Base-by-base conservation (phyloP, 2,329 filamentous ascomycete genomes). In the Sclerotinia minor region DNA sequence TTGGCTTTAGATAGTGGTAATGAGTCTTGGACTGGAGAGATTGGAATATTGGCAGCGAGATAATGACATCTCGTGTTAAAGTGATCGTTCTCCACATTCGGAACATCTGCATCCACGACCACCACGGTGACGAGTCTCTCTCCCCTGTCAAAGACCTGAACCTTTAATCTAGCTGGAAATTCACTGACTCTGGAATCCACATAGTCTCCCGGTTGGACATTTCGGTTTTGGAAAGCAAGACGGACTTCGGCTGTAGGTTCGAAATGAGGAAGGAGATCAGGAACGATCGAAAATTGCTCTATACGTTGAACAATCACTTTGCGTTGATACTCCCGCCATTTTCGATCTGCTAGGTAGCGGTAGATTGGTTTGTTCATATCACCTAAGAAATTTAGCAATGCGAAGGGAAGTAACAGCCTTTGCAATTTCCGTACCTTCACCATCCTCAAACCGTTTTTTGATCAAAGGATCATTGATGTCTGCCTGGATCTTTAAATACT, bases 301-400 rank as follows among this genome's bases (percentile, higher is more conserved):
- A 98, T 90, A 77, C 95, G 90, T 82, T 99, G 95, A 71, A 88
- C 83, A 71, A 96, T 86, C 71, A 98, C 81, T 74, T 88, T 87
- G 74, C 90, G 87, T 77, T 92, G 89, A 81, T 95, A 93, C 71
- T 87, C 84, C 73, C 89, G 88, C 95, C 95, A 99, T 82, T 96
- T 93, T 74, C 85, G 82, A 76, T 97, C 87, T 69, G 94, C 92
- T 63, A 98, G 89, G 79, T 91, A 86, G 72, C 94, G 91, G 83
- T 99, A 99, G 77, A 99, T 94, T 71, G 94, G 94, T 79, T 96
- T 96, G 82, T 87, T 89, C 92, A 98, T 94, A 79, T 98, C 93
- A 72, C 91, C 94, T 97, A 24, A 13, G 17, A 45, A 17, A 21
- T n/a, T 67, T 67, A 67, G 65, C 15, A 63, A 67, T 63, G 57